Percentiles rank a stretch among this genome's conserved stretches.
phyloP scores from a whole-genome alignment of 371 early-diverging fungal genomes.

The Coelomomyces lativittatus region DNA sequence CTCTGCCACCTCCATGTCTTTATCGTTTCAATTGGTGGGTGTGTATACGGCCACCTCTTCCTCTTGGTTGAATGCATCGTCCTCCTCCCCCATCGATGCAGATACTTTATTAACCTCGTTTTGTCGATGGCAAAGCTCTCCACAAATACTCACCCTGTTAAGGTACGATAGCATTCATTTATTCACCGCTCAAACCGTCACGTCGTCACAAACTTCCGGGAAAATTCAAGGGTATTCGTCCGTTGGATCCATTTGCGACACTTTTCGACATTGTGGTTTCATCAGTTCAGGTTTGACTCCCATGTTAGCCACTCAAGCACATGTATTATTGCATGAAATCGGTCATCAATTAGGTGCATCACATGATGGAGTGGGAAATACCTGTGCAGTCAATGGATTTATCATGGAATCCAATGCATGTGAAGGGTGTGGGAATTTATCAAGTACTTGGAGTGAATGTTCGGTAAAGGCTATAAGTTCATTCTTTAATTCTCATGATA shows the following conservation, averaged over 20 bases:
- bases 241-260: neutral
- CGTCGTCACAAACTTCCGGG: neutral
- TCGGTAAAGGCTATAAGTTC: neutral
- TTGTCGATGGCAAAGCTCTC: neutral
- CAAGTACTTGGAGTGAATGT: neutral
- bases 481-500: neutral
- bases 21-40: neutral
- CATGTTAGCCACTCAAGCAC: neutral
- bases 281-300: neutral
- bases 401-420: neutral
- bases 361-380: neutral
- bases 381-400: neutral
- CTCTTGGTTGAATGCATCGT: neutral
- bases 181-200: neutral
- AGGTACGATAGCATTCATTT: neutral
- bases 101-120: neutral
- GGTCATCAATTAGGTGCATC: neutral
- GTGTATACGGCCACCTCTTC: slow-evolving; percentile 1
- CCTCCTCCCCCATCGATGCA: neutral
- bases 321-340: slow-evolving; percentile 1
- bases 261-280: neutral
- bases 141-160: neutral
- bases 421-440: neutral
- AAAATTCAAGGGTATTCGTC: slow-evolving; percentile 1
- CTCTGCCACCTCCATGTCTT: neutral